Evolutionary conservation across 352 stramenopile genomes (phyloP), one percentile per base, ranked within the genome.

Genomic region (Pythium guiyangense): DNA sequence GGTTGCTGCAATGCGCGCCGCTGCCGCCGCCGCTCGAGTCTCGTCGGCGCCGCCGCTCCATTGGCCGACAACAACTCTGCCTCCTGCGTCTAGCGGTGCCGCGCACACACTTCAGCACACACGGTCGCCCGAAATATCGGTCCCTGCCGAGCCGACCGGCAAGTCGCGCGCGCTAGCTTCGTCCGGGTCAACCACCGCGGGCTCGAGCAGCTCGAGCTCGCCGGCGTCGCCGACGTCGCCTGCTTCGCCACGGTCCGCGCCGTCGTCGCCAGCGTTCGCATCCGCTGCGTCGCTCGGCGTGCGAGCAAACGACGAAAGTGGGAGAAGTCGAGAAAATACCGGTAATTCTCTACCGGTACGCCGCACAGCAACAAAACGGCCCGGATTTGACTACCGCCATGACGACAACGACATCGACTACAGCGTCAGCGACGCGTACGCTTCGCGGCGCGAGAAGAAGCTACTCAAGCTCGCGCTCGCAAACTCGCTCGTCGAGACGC

Each of bases 381-480:
- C 63, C 39, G 66, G 69, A 5, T 60, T 42, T 42, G 40, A 46
- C 40, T 46, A 10, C 40, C 14, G 18, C 40, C n/a, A n/a, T n/a
- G 22, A 46, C 40, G 14, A 12, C 11, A 15, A 46, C 40, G 1
- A 2, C 40, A 46, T 11, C 18, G 40, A 20, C 40, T 62, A 49
- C 60, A 52, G 40, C 40, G 63, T 48, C 57, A 52, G 40, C 40
- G 51, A 47, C 58, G 26, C 66, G 56, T 31, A 25, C 18, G 39
- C 57, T 39, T 49, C 18, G 25, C 50, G 62, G 3, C 70, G 62
- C 3, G 70, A 85, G 35, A 50, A 54, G 18, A 90, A 90, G 53
- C 56, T 88, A 69, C 74, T 88, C 66, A 86, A 85, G 70, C 66
- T 88, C 66, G 77, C 75, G 1, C 27, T 85, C 14, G 67, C 67